Base-by-base conservation (phyloP, 2,329 filamentous ascomycete genomes). In the Neurospora crassa region DNA sequence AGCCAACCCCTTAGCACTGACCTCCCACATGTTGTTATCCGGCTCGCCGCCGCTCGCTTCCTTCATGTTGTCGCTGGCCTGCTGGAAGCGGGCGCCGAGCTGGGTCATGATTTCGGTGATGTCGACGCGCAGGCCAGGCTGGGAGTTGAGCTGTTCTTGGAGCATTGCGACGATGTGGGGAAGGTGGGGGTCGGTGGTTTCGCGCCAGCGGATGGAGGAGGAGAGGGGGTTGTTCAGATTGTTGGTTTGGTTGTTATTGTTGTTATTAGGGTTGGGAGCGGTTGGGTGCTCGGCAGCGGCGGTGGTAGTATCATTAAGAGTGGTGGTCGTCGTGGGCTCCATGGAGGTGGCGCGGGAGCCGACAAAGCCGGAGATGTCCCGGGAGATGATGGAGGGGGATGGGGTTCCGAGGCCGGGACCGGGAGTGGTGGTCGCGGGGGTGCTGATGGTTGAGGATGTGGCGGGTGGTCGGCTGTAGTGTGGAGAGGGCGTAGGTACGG, bases 21-120 rank as follows among this genome's bases (percentile, higher is more conserved):
- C 77, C 6, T 83, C 83, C 84, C 84, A 87, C 0, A 85, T 75
- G 67, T 84, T 85, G 69, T 82, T 82, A 12, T 84, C 81, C 70
- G 79, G 79, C 0, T 75, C 76, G n/a, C 77, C 81, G 0, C 76
- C 79, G 68, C 70, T 68, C 70, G 74, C 7, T 71, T 72, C 59
- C 71, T 72, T 5, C 0, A 84, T 78, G 0, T 79, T 76, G 1
- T 78, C 78, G 68, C 82, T 83, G 20, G 81, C 82, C 53, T 83
- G 79, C 40, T 86, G 83, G 20, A 85, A 83, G 1, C 81, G 80
- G 0, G 78, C 76, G 14, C 79, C 81, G 7, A 86, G 78, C 0
- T 78, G 78, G 1, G 81, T 78, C 0, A 87, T 75, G 20, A 85
- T 83, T 0, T 78, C 80, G 0, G 80, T 77, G 3, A 86, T 80